Percentiles rank a stretch among this genome's conserved stretches.
Evolutionary conservation across 2,329 filamentous ascomycete genomes (phyloP).

Genomic region (Helotiales sp.): DNA sequence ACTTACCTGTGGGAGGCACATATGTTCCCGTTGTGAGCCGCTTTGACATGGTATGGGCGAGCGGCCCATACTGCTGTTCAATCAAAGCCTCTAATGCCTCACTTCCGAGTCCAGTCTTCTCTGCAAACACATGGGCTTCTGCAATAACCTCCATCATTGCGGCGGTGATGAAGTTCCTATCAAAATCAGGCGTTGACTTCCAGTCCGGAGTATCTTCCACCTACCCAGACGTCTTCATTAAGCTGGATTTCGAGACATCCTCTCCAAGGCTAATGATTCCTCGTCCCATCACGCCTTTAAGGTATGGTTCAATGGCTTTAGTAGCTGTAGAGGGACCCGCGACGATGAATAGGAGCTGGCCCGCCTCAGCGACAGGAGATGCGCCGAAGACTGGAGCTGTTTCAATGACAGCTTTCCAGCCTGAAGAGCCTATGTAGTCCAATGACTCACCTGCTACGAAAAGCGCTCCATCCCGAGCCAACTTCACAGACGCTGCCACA

Average conservation of each 20-base stretch:
- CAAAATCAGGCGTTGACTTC: not conserved
- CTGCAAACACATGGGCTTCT: conserved; percentile 47
- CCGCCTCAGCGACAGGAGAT: conserved; percentile 42
- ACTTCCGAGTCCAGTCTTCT: conserved; percentile 44
- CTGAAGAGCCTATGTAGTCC: conserved; percentile 10
- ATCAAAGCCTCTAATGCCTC: conserved; percentile 43
- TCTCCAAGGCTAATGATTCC: conserved; percentile 43
- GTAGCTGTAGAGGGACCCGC: conserved; percentile 40
- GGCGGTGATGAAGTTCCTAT: conserved; percentile 39
- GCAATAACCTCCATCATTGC: conserved; percentile 46
- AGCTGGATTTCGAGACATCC: conserved; percentile 41
- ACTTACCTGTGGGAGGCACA: conserved; percentile 37
- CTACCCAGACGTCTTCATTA: conserved; percentile 43
- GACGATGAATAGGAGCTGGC: conserved; percentile 44
- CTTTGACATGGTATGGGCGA: conserved; percentile 43
- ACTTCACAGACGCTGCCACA: conserved; percentile 32
- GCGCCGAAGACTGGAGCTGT: conserved; percentile 47
- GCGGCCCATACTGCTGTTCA: conserved; percentile 41
- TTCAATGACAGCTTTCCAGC: conserved; percentile 40
- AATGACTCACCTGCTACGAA: conserved; percentile 37
- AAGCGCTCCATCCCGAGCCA: conserved; percentile 37
- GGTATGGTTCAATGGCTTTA: conserved; percentile 39
- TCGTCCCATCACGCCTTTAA: conserved; percentile 44
- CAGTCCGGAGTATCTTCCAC: not conserved
- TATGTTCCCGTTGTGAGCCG: conserved; percentile 45